Evolutionary conservation across 2,329 filamentous ascomycete species (phyloP), one percentile per base, ranked within the genome.

Genomic region (Claviceps africana): DNA sequence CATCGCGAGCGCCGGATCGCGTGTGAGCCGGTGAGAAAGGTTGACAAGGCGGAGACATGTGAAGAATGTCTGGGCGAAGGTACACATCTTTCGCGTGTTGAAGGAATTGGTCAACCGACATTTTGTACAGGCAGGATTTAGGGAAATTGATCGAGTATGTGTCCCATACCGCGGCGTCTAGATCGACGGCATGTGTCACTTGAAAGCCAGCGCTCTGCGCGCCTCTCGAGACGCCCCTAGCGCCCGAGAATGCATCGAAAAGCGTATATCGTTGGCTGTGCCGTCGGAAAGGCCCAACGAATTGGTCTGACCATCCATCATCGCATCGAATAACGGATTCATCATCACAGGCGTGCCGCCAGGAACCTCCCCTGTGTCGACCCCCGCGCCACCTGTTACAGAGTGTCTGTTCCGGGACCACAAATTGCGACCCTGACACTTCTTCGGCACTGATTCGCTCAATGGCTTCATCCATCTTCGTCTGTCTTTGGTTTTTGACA

Each of bases 41-140:
- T 58, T 91, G 86, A 52, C 88, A 94, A 0, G 88, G 87, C 0
- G 86, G 86, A 0, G 84, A 88, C 0, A 89, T 66, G 56, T 94
- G 88, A 0, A 87, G 67, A 1, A 91, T 69, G 57, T 93, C 86
- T 0, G 83, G 77, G 4, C 70, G 69, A 10, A 58, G 53, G 9
- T 50, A 21, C 9, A 21, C 50, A 56, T 2, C 6, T 13, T 65
- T 61, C 0, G 66, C 57, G 0, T 56, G 54, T 1, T 59, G 60
- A 30, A 81, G 68, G 49, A 84, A 81, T 2, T 75, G 64, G 35
- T 72, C 67, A 0, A 78, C 65, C 0, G 74, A 66, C 54, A 69
- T 67, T 6, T 72, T 58, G 46, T 76, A 74, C 0, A 85, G 68
- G 0, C 70, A 63, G 0, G 71, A 66, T 0, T 71, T 62, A 0